Base-by-base conservation (phyloP, 441 rosid species). In the Cnidoscolus chayamansa region DNA sequence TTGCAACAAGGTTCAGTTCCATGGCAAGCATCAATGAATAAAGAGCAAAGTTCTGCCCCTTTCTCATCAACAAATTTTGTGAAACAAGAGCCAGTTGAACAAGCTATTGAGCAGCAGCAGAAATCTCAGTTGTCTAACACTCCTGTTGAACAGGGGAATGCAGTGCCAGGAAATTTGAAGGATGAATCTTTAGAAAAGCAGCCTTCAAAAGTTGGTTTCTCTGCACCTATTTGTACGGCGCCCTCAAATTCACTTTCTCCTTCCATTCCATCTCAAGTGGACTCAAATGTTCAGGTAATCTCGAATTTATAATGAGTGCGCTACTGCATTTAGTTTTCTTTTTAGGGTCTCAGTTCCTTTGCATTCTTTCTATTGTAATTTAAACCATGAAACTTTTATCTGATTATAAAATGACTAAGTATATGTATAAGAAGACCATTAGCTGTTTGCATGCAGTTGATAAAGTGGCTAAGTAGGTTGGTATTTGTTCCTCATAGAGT, bases 31-130 rank as follows among this genome's bases (percentile, higher is more conserved):
- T 74, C 88, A 40, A 59, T 79, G 31, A 83, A 70, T 64, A 88
- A 86, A 77, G 93, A 86, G 77, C 86, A 80, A 63, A 75, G 50
- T 74, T 57, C 78, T 31, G 82, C 80, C 70, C 50, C 77, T 31
- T 25, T 25, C 25, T 66, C 90, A 65, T 82, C 92, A 65, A 60
- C 72, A 68, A 64, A 83, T 66, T 79, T 81, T 83, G 91, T 85
- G 45, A 94, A 89, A 80, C 89, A 80, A 67, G 94, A 89, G 71
- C 78, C 84, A 49, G 70, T 74, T 68, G 98, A 94, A 66, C 95
- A 84, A 74, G 77, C 82, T 75, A 65, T 80, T 48, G 90, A 82
- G 45, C 94, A 81, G 63, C 85, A 78, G 74, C 84, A 81, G 47
- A 83, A 81, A 74, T 65, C 84, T 68, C 86, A 74, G 70, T 61